These are phyloP conservation scores for Chrysanthemum seticuspe DNA, from an alignment of 129 eudicot genomes.

Conservation along the genomic window DNA sequence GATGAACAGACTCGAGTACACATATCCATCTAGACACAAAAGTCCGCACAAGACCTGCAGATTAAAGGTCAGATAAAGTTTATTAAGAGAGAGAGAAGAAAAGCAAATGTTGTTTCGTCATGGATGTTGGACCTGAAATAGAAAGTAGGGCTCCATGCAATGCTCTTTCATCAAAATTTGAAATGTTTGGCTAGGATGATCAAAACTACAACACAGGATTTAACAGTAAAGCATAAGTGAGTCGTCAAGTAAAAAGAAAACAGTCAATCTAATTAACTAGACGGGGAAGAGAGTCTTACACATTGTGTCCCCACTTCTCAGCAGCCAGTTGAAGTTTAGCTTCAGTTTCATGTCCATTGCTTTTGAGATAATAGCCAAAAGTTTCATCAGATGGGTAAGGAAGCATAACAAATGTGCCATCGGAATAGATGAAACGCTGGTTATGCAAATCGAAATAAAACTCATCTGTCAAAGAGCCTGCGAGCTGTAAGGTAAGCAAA, in stretches of 20 bases:
- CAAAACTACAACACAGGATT: constrained; percentile 54
- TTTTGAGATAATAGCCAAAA: constrained; percentile 83
- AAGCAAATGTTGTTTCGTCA: background rate
- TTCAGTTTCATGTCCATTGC: constrained; percentile 91
- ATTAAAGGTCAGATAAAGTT: constrained; percentile 7
- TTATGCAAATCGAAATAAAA: constrained; percentile 88
- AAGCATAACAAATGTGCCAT: constrained; percentile 79
- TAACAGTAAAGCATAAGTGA: constrained; percentile 7
- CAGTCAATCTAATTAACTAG: background rate
- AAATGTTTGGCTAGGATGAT: constrained; percentile 95
- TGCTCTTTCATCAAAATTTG: constrained; percentile 85
- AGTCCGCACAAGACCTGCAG: constrained; percentile 91
- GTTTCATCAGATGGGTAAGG: constrained; percentile 92
- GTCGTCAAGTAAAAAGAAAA: background rate
- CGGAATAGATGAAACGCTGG: constrained; percentile 81
- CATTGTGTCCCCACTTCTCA: constrained; percentile 97
- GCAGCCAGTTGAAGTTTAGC: constrained; percentile 81
- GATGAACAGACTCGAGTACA: constrained; percentile 91
- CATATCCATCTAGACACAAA: constrained; percentile 92
- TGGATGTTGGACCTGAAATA: constrained; percentile 74
- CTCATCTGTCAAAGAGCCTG: constrained; percentile 67
- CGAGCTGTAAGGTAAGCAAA: constrained; percentile 39
- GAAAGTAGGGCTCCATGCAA: constrained; percentile 96
- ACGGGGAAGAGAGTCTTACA: constrained; percentile 48
- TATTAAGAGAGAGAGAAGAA: background rate